Conservation (phyloP, 805 yeast genomes). For the Candida peoriensis region DNA sequence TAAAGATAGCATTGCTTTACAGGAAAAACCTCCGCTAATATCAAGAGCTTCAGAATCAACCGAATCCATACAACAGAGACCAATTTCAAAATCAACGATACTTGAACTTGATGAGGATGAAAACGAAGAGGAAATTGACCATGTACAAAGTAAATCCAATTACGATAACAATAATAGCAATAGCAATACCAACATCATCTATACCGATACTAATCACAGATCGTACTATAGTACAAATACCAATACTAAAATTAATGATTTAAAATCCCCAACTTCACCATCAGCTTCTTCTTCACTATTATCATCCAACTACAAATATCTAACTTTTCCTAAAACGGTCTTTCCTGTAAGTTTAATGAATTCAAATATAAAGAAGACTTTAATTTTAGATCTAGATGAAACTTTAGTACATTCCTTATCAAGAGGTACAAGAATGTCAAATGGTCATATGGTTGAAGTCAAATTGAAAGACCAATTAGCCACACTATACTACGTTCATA, state of each 20-base stretch:
- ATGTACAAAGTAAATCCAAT: too few species aligned
- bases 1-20: too few species aligned
- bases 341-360: constrained; percentile 39
- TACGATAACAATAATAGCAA: constrained; percentile 4
- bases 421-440: constrained; percentile 40
- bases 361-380: constrained; percentile 48
- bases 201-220: not conserved
- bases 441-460: constrained; percentile 78
- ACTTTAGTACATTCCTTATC: constrained; percentile 90
- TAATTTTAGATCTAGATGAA: constrained; percentile 89
- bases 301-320: constrained; percentile 13
- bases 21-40: too few species aligned
- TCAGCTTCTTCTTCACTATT: constrained; percentile 12
- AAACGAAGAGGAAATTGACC: constrained; percentile 3
- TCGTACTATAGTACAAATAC: not conserved
- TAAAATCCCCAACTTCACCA: constrained; percentile 23
- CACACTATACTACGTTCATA: constrained; percentile 82
- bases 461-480: constrained; percentile 62
- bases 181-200: too few species aligned
- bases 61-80: not conserved
- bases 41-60: not conserved
- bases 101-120: constrained; percentile 10
- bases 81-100: constrained; percentile 8
- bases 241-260: constrained; percentile 6
- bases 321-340: constrained; percentile 33